Base-by-base conservation (phyloP, 352 stramenopile species). In the Globisporangium middletonii region DNA sequence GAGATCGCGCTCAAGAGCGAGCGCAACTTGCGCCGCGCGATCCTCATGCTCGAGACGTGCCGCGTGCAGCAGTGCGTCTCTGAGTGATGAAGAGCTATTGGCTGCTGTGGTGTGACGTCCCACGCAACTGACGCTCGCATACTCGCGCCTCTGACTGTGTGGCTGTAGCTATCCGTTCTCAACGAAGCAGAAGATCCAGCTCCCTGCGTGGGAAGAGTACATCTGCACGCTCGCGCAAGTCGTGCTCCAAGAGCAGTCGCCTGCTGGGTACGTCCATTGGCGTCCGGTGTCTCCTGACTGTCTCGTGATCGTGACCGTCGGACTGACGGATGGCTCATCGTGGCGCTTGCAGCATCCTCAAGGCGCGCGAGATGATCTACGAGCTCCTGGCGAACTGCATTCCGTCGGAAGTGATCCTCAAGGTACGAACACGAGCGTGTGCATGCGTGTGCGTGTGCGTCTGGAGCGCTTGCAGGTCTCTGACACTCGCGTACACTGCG, bases 371-470 rank as follows among this genome's bases (percentile, higher is more conserved):
- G 64, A 99, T 98, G 76, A 76, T 99, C 42, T 99, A 99, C 75
- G 97, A 99, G 67, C 76, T 99, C 19, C 72, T 99, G 7, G 92
- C 97, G 42, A 99, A 99, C 68, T 99, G 97, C 71, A 99, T 99
- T 54, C 97, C 97, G 33, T 89, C 96, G 12, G 90, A 98, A 60
- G 81, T 99, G 15, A 99, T 99, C 63, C 71, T 99, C 37, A 96
- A 97, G 58, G 77, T 88, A 52, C 38, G 46, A 16, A 23, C 23
- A 23, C 23, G 23, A 23, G 23, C 23, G 23, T 23, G n/a, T n/a
- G n/a, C n/a, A n/a, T n/a, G n/a, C n/a, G n/a, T n/a, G 45, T 33
- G 9, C 19, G 6, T 44, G 49, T 30, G 18, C 0, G 2, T n/a
- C 23, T 12, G 5, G 18, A 50, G 8, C 16, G 19, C 13, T 50